Evolutionary conservation across 2,329 filamentous ascomycete species (phyloP), one percentile per base, ranked within the genome.

Genomic region (Neonectria hederae): DNA sequence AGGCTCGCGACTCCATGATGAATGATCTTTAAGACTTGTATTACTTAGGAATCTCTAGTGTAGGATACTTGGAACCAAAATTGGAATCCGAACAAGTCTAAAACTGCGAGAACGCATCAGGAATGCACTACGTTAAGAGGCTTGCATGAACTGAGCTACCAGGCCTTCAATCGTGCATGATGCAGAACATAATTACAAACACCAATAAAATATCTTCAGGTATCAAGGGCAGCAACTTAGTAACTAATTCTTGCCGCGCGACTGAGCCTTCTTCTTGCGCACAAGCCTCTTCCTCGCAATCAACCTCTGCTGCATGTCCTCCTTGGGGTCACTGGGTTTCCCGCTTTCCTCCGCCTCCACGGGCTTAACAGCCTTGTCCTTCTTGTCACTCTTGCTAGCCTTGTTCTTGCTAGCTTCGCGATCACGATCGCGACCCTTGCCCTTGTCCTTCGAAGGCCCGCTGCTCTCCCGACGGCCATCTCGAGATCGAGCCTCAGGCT

Each of bases 221-320:
- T 63, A 71, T 71, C 58, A 64, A 51, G 45, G n/a, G 30, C 26
- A 59, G 22, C 35, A 26, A 42, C 42, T 40, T 7, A 28, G 28
- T 28, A 35, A 22, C 60, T 68, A 78, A 35, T 72, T 74, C 67
- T 74, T 77, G 32, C 74, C 76, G 53, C 81, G 79, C 11, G 73
- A 68, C 17, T 77, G 71, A 6, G 81, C 80, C 81, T 88, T 89
- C 80, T 90, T 91, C 79, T 91, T 91, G 63, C 93, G 88, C 83
- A 91, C 87, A 82, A 91, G 87, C 67, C 93, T 86, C 83, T 97
- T 97, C 78, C 92, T 90, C 53, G 89, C 90, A 78, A 97, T 97
- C 74, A 97, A 92, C 74, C 89, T 90, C 74, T 93, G 92, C 74
- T 86, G 80, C 74, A 87, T 77, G 2, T 76, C 79, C 28, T 74